Base-by-base conservation (phyloP, 768 basidiomycete genomes). In the Pleurotus giganteus region DNA sequence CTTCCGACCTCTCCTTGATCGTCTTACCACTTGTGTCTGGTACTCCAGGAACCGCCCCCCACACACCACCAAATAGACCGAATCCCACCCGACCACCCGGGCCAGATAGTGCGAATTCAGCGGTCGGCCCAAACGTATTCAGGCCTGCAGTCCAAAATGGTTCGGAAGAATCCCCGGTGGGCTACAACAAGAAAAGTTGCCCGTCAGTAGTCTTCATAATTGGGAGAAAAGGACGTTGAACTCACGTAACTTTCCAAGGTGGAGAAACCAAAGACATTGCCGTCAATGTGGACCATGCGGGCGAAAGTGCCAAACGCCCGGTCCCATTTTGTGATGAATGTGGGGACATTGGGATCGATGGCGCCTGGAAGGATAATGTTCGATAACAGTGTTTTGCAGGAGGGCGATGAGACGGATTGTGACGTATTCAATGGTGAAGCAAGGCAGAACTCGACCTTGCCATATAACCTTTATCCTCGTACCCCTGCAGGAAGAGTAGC, bases 381-480 rank as follows among this genome's bases (percentile, higher is more conserved):
- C 1, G 46, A 12, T 11, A 56, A 37, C 28, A 61, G 41, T 9
- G 23, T 42, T 4, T 32, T 39, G 52, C 61, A 62, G 4, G 54
- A 31, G n/a, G n/a, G 23, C 9, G 32, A 3, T 21, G 46, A 6
- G 17, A 6, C 24, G 6, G 41, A 46, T 8, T 43, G 43, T 2
- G 26, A 11, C 13, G 58, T 45, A 36, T 47, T 43, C 11, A 24
- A 6, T 1, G 56, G 31, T 17, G 34, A 34, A 21, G 60, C 44
- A 31, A 64, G 54, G 50, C 67, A 68, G 19, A 68, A 61, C 23
- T 65, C 62, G 36, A 67, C 31, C 1, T 50, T 41, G 1, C 62
- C 63, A 47, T 68, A 69, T 2, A n/a, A n/a, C 65, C 65, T 0
- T 21, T 42, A 55, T 69, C 62, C 3, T 45, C 42, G 50, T 66